A percentile compares a stretch with the other conserved stretches of the same genome.
Conservation (phyloP, 768 basidiomycete genomes). For the Lactarius evosmus region DNA sequence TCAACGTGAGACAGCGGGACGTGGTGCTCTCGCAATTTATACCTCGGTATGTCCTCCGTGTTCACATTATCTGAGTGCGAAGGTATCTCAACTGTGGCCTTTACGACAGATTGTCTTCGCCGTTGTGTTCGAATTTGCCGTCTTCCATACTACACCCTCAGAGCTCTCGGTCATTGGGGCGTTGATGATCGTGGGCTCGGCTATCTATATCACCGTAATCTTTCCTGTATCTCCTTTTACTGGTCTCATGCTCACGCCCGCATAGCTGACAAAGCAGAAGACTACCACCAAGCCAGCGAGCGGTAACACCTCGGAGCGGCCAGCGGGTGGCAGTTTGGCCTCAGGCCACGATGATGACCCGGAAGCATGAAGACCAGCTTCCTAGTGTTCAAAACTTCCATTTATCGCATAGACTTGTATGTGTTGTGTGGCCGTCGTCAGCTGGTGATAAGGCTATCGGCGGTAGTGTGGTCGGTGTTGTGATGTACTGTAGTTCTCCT, state of each 20-base stretch:
- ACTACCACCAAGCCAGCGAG: constrained; percentile 5
- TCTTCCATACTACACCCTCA: constrained; percentile 61
- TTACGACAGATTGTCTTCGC: constrained; percentile 47
- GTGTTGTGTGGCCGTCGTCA: background rate
- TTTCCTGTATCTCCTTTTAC: constrained; percentile 3
- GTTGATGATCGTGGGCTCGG: constrained; percentile 57
- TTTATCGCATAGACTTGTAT: background rate
- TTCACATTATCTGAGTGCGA: background rate
- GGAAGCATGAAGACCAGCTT: background rate
- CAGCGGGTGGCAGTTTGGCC: background rate
- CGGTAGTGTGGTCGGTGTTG: background rate
- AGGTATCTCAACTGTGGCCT: background rate
- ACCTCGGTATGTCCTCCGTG: constrained; percentile 34
- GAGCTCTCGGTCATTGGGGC: constrained; percentile 60
- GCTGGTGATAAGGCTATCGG: background rate
- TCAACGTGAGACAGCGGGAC: constrained; percentile 60
- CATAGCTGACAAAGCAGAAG: constrained; percentile 15
- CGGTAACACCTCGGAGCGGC: constrained; percentile 8
- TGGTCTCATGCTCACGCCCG: background rate
- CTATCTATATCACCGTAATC: constrained; percentile 63
- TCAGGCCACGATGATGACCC: background rate
- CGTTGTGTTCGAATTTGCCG: constrained; percentile 55
- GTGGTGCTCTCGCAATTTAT: constrained; percentile 62
- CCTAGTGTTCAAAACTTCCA: background rate
- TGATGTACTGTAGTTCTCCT: background rate